Evolutionary conservation across 305 asterid species (phyloP).

Genomic region (Withania somnifera): DNA sequence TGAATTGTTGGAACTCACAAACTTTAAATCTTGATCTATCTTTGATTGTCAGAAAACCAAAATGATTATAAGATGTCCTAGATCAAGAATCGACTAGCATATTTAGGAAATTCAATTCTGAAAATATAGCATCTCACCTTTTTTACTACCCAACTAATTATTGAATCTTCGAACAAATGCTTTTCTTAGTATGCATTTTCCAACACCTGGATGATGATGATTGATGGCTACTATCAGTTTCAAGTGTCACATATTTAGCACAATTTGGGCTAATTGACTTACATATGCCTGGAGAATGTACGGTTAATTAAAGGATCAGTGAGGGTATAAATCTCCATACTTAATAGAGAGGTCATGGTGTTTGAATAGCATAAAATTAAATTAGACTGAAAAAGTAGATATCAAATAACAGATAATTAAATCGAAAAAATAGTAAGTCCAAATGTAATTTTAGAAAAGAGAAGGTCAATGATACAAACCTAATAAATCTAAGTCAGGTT

Average conservation of each 20-base stretch:
- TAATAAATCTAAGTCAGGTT: not conserved
- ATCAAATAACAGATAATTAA: not conserved
- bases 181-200: not conserved
- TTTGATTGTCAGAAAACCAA: not conserved
- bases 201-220: not conserved
- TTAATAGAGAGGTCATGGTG: too few species aligned
- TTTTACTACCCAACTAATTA: too few species aligned
- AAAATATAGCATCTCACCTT: too few species aligned
- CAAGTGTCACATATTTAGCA: not conserved
- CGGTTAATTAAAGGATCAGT: not conserved
- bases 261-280: not conserved
- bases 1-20: too few species aligned
- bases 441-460: not conserved
- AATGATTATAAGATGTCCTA: not conserved
- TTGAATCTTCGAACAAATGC: not conserved
- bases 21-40: too few species aligned
- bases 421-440: not conserved
- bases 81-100: too few species aligned
- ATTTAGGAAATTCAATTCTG: not conserved
- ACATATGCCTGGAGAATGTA: not conserved
- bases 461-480: not conserved
- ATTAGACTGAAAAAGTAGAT: not conserved
- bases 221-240: not conserved
- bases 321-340: too few species aligned
- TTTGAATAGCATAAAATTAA: too few species aligned